Conservation (phyloP, 106 monocot genomes). For the Allium sativum region DNA sequence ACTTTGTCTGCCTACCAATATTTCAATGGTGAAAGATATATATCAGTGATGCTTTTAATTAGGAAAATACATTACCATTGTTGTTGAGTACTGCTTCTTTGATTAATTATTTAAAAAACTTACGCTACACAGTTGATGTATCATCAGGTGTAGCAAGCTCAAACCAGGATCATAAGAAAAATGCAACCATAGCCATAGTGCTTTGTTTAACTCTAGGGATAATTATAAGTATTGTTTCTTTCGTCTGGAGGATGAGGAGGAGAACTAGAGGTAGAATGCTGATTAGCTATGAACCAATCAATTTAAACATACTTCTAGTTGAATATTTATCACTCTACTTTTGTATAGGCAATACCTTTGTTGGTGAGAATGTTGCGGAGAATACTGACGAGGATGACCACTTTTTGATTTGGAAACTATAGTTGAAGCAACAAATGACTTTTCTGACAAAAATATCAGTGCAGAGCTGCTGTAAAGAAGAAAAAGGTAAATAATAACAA, state of each 20-base stretch:
- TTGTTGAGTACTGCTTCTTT: too few species aligned
- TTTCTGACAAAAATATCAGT: not conserved
- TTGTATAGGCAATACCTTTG: not conserved
- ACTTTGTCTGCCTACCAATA: too few species aligned
- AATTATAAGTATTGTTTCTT: not conserved
- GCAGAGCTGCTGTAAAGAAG: too few species aligned
- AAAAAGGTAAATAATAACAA: too few species aligned
- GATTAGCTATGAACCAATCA: too few species aligned
- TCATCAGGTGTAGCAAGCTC: not conserved
- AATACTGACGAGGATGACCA: not conserved
- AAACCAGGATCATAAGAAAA: not conserved
- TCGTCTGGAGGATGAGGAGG: not conserved
- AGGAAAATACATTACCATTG: too few species aligned
- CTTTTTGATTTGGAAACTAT: not conserved
- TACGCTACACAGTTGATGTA: not conserved
- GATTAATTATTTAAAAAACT: not conserved
- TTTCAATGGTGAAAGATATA: too few species aligned
- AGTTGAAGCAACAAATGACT: not conserved
- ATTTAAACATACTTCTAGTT: not conserved
- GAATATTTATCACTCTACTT: not conserved
- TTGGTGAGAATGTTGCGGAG: not conserved
- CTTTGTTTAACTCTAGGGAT: slow-evolving; percentile 1
- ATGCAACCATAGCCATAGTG: slow-evolving; percentile 1
- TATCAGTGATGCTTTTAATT: too few species aligned
- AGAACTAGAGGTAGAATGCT: slow-evolving; percentile 1